Percentiles rank a stretch among this genome's conserved stretches.
phyloP scores from a whole-genome alignment of 73 alveolate genomes.

The Paramecium biaurelia region DNA sequence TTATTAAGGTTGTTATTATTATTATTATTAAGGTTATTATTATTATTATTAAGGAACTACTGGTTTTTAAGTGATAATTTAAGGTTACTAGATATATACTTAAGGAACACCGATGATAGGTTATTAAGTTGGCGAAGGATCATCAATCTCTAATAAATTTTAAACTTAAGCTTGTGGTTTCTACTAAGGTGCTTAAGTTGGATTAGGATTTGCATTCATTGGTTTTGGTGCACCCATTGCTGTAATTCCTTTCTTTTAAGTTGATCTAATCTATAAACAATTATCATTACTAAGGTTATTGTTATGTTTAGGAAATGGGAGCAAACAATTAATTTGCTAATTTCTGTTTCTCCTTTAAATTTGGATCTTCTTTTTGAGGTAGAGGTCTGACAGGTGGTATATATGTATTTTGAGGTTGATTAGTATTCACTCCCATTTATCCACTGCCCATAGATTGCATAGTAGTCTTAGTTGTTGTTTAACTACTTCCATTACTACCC shows the following conservation, averaged over 20 bases:
- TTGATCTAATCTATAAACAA: not conserved
- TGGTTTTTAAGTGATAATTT: not conserved
- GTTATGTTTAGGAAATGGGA: not conserved
- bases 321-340: constrained; percentile 8
- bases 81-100: not conserved
- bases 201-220: not conserved
- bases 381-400: constrained; percentile 18
- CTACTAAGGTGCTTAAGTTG: not conserved
- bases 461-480: not conserved
- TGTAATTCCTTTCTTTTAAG: not conserved
- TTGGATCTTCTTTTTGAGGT: constrained; percentile 27
- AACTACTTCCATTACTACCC: not conserved
- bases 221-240: not conserved
- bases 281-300: not conserved
- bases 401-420: not conserved
- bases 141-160: constrained; percentile 24
- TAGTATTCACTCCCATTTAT: not conserved
- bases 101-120: not conserved
- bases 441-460: not conserved
- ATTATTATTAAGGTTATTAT: constrained; percentile 8
- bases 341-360: constrained; percentile 15
- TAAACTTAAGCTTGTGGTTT: not conserved
- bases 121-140: not conserved
- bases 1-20: not conserved
- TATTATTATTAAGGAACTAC: not conserved